These are phyloP conservation scores for Elsinoe ampelina DNA, from an alignment of 2,329 filamentous ascomycete genomes.

Conservation along the genomic window DNA sequence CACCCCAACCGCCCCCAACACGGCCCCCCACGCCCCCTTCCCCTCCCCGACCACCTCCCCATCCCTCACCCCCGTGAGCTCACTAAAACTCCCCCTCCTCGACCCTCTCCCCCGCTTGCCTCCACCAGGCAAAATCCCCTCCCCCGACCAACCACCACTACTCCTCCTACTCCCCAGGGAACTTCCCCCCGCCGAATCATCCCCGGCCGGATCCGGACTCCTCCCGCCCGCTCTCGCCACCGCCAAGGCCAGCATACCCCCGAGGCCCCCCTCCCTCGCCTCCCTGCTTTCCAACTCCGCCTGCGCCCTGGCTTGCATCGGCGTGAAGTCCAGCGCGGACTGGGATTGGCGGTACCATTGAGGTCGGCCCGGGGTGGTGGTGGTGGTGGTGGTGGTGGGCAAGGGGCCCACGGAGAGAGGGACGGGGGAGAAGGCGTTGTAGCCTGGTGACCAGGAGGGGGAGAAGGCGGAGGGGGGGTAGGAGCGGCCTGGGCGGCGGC, in stretches of 20 bases:
- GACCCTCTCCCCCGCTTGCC: neutral
- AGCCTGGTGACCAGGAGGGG: neutral
- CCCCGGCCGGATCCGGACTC: too few species aligned
- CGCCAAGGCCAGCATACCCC: neutral
- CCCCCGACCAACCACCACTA: neutral
- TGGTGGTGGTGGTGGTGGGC: too few species aligned
- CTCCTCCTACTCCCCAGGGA: neutral
- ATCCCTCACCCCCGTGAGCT: neutral
- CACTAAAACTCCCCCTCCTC: conserved; percentile 1
- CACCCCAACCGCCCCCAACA: neutral
- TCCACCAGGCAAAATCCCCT: conserved; percentile 1
- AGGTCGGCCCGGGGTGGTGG: neutral
- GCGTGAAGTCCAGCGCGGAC: neutral
- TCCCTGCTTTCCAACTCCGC: neutral
- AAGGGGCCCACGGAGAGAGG: neutral
- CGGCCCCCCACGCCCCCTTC: neutral
- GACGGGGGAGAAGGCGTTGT: conserved; percentile 3
- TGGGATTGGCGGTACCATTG: conserved; percentile 1
- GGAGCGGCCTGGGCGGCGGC: neutral
- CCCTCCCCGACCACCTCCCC: neutral
- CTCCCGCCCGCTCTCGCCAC: neutral
- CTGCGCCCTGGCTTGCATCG: neutral
- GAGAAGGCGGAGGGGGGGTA: conserved; percentile 1
- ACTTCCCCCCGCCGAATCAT: neutral
- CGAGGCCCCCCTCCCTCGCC: neutral